Conservation (phyloP, 2,329 filamentous ascomycete genomes). For the Exophiala spinifera region DNA sequence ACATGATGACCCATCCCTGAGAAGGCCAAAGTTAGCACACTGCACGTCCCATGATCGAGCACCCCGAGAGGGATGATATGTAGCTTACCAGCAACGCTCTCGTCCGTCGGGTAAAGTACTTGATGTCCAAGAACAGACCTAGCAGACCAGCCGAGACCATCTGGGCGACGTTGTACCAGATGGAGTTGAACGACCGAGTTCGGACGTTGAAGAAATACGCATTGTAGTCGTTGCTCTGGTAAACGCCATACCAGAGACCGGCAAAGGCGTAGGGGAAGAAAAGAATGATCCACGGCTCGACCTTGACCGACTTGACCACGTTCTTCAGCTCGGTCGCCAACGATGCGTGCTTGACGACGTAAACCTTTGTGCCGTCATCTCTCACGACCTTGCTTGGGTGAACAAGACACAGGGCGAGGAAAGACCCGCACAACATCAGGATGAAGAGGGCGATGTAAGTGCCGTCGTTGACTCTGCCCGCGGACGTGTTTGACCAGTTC, state of each 20-base stretch:
- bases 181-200: conserved; percentile 27
- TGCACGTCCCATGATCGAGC: too few species aligned
- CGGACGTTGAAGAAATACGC: conserved; percentile 27
- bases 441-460: conserved; percentile 73
- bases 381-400: conserved; percentile 65
- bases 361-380: conserved; percentile 59
- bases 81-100: background rate
- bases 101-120: background rate
- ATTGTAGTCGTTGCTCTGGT: conserved; percentile 30
- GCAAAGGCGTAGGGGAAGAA: conserved; percentile 29
- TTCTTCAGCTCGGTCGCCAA: conserved; percentile 27
- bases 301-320: conserved; percentile 19
- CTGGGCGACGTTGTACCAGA: conserved; percentile 28
- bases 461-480: conserved; percentile 49
- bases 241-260: conserved; percentile 28
- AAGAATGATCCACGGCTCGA: conserved; percentile 27
- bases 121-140: conserved; percentile 25
- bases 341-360: conserved; percentile 29
- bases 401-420: conserved; percentile 61
- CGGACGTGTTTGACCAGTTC: conserved; percentile 27
- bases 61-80: background rate
- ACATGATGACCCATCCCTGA: background rate
- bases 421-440: conserved; percentile 63
- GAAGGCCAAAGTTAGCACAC: background rate
- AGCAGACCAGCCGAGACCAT: conserved; percentile 25